Evolutionary conservation across 305 asterid species (phyloP), one percentile per base, ranked within the genome.

Genomic region (Ilex paraguariensis): DNA sequence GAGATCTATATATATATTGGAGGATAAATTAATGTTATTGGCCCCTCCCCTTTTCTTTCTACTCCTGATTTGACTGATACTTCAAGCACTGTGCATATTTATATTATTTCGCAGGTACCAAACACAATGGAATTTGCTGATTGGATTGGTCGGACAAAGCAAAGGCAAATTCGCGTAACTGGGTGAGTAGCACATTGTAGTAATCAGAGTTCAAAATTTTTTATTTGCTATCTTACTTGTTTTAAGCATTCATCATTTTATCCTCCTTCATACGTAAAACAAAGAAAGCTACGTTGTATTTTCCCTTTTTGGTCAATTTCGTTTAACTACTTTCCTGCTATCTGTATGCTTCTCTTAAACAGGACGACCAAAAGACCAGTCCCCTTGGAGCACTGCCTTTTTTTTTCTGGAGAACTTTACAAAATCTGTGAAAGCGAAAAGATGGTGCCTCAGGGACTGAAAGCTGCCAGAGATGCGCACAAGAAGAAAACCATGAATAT

Each of bases 131-230:
- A 93, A 70, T 93, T 93, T 84, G 99, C 99, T 67, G 97, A 90
- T 83, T 93, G 99, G 99, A 90, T 93, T 80, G 95, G 99, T 64
- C 83, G 97, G 81, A 93, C 97, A 54, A 93, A 93, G 76, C 87
- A 84, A 84, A 93, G 87, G 85, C 74, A 87, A 75, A 93, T 93
- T 73, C 92, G 83, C 68, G 87, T 93, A 58, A 90, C 95, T 71
- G 95, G 99, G 99, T 93, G 66, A 76, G 96, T 84, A 13, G 62
- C 61, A 45, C 64, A 48, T 60, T 71, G 63, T 70, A 57, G 73
- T 57, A 56, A 66, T 60, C 67, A 66, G 65, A 64, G 61, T 44
- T 62, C 44, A 61, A 44, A 32, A 53, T 36, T 36, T 17, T 36
- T 36, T 36, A 36, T 36, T 36, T 36, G 7, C 42, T 36, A 4